Evolutionary conservation across 2,329 filamentous ascomycete species (phyloP), one percentile per base, ranked within the genome.

Genomic region (Trichoderma sp.): DNA sequence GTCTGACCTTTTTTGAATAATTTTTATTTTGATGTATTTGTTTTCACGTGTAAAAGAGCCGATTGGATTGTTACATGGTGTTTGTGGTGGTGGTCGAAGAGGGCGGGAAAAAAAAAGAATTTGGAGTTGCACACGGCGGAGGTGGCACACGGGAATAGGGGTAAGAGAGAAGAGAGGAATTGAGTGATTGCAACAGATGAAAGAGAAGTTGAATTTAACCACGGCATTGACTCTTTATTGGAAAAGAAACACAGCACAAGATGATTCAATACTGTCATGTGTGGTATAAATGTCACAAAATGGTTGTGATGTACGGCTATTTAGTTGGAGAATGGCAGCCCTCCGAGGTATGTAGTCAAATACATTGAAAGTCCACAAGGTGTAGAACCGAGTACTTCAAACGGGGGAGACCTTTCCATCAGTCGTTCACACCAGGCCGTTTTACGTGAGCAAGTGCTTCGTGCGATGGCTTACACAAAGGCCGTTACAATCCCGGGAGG

Each of bases 41-140:
- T 19, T 43, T 16, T 43, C 40, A 43, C 16, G 8, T 43, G 40
- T 13, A 31, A 11, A 27, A 29, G 49, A 58, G 37, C 16, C 6
- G 16, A 6, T 3, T 64, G 47, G 29, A 37, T 64, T 57, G 47
- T 64, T 69, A 31, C 29, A 47, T 56, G 21, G 49, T 33, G 33
- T 43, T 43, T 43, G 40, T 43, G 40, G 21, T 65, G 62, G 61
- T 33, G 47, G 27, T 35, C 6, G 61, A 31, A 35, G 62, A 19
- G 16, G 27, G 49, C 7, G 40, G 37, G 47, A 47, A 8, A 4
- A 35, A 13, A 43, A 33, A 11, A 4, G n/a, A n/a, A n/a, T n/a
- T 27, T 49, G 3, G 43, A 58, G 67, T 69, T 58, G 53, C 60
- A 69, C 60, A 69, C 67, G 40, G 53, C 58, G 67, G 60, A 69